These are phyloP conservation scores for Malus sieversii DNA, from an alignment of 306 rosid genomes.

Conservation along the genomic window DNA sequence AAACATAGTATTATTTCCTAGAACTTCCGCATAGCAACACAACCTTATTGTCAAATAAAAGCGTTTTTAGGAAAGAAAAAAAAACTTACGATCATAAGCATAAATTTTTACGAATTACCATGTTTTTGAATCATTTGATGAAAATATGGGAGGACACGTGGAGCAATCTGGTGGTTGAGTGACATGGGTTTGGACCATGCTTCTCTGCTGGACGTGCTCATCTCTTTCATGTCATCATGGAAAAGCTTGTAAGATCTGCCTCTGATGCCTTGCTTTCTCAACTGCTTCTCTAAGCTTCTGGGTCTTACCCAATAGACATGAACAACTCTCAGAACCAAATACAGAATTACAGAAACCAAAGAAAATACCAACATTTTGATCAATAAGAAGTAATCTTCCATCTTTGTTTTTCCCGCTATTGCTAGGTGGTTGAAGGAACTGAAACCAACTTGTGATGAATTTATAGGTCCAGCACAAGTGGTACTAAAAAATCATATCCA, in stretches of 20 bases:
- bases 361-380: constrained; percentile 9
- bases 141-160: constrained; percentile 37
- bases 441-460: background rate
- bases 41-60: background rate
- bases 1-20: too few species aligned
- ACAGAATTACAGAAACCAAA: constrained; percentile 3
- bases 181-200: constrained; percentile 30
- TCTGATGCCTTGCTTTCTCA: constrained; percentile 31
- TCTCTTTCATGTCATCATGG: constrained; percentile 32
- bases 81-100: background rate
- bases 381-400: constrained; percentile 20
- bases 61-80: too few species aligned
- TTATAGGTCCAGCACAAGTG: background rate
- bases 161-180: constrained; percentile 22
- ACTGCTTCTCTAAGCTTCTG: constrained; percentile 15
- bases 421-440: background rate
- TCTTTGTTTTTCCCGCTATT: background rate
- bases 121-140: constrained; percentile 19
- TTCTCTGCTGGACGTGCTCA: constrained; percentile 7
- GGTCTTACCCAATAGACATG: constrained; percentile 33
- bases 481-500: background rate
- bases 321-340: constrained; percentile 8
- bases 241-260: constrained; percentile 35
- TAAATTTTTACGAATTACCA: constrained; percentile 11
- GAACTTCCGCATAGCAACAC: too few species aligned